Percentiles rank a stretch among this genome's conserved stretches.
phyloP scores from a whole-genome alignment of 202 grass and related monocot species.

The Eragrostis tef region DNA sequence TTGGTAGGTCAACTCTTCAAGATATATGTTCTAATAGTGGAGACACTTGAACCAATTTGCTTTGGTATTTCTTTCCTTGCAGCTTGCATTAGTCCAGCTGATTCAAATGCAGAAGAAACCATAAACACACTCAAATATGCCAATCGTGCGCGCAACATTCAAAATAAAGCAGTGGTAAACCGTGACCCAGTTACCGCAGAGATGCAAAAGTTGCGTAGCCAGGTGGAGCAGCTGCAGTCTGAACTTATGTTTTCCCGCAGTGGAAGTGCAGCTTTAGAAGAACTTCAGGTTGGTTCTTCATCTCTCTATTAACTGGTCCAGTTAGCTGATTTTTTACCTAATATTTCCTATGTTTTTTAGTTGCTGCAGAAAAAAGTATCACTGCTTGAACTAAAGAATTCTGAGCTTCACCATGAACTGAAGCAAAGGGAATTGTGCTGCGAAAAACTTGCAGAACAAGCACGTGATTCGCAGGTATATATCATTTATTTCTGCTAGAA shows the following conservation, averaged over 20 bases:
- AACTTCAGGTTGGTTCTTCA: slow-evolving; percentile 73
- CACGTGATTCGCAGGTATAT: slow-evolving; percentile 74
- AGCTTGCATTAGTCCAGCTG: slow-evolving; percentile 99
- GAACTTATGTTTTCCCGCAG: slow-evolving; percentile 82
- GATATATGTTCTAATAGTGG: neutral
- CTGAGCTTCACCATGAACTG: slow-evolving; percentile 69
- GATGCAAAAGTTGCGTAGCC: slow-evolving; percentile 85
- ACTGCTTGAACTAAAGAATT: slow-evolving; percentile 81
- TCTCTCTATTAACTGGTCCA: neutral
- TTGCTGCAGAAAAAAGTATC: slow-evolving; percentile 78
- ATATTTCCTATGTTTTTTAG: slow-evolving; percentile 54
- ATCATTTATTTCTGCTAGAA: slow-evolving; percentile 1
- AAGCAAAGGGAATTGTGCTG: slow-evolving; percentile 65
- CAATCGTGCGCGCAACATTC: slow-evolving; percentile 91
- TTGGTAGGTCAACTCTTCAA: slow-evolving; percentile 59
- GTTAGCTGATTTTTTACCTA: slow-evolving; percentile 39
- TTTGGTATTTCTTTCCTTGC: slow-evolving; percentile 37
- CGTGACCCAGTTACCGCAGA: slow-evolving; percentile 84
- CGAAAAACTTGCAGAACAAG: slow-evolving; percentile 63
- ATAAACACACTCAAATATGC: slow-evolving; percentile 99
- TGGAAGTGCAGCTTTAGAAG: slow-evolving; percentile 79
- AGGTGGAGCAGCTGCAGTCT: slow-evolving; percentile 76
- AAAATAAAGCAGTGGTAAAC: slow-evolving; percentile 98
- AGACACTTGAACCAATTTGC: slow-evolving; percentile 30
- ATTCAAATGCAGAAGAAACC: slow-evolving; percentile 95